Percentiles rank a stretch among this genome's conserved stretches.
Conservation (phyloP, 495 filamentous ascomycete species). For the Aspergillus steynii region DNA sequence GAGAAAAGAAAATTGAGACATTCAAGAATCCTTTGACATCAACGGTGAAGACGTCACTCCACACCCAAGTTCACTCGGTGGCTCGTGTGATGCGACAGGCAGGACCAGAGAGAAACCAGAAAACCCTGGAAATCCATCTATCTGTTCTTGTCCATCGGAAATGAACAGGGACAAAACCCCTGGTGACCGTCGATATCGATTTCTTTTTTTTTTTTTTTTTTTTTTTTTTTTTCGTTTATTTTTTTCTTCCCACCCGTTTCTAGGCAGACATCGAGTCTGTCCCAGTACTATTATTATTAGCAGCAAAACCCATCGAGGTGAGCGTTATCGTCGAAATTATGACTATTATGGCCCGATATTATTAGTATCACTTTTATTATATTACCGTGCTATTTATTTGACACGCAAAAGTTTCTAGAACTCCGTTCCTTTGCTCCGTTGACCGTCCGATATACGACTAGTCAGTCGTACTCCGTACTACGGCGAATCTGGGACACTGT, state of each 20-base stretch:
- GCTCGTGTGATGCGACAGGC: background rate
- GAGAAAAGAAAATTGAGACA: background rate
- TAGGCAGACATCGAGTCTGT: background rate
- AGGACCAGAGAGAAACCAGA: background rate
- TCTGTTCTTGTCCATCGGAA: background rate
- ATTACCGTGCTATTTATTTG: constrained; percentile 17
- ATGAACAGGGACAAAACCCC: background rate
- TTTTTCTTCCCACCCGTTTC: background rate
- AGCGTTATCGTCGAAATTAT: background rate
- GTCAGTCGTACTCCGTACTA: background rate
- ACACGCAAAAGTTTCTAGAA: constrained; percentile 13
- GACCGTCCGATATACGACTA: constrained; percentile 1
- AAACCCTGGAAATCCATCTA: too few species aligned
- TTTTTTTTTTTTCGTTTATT: too few species aligned
- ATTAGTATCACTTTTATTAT: constrained; percentile 13
- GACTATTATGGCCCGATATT: constrained; percentile 7
- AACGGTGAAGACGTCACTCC: background rate
- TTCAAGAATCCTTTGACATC: background rate
- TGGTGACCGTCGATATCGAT: background rate
- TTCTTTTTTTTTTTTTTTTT: background rate
- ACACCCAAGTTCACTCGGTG: background rate
- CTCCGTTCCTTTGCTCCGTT: constrained; percentile 5
- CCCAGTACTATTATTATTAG: constrained; percentile 5
- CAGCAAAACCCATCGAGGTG: background rate
- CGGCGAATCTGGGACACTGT: background rate